Evolutionary conservation across 2,329 filamentous ascomycete genomes (phyloP), one percentile per base, ranked within the genome.

Genomic region (Chaetomiaceae sp.): DNA sequence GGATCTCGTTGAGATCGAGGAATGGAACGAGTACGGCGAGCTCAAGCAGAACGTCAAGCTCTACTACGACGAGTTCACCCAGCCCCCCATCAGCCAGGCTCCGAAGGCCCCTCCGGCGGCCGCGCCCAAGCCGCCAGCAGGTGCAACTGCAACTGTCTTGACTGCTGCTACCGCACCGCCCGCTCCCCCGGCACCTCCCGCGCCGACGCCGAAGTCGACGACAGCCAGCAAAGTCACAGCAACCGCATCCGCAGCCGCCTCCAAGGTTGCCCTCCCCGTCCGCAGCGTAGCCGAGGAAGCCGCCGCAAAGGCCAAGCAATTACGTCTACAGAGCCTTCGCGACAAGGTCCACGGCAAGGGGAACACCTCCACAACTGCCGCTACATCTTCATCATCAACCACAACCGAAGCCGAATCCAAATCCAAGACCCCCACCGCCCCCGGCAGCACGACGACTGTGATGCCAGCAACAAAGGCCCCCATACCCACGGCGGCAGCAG

Each of bases 11-110:
- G 84, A 97, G 67, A 81, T 97, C 53, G 93, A 98, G 68, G 93
- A 98, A 64, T 97, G 91, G 93, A 98, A 98, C 71, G 93, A 98
- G 66, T 96, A 94, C 67, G 89, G 89, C 67, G 91, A 97, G 69
- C 78, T 98, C 51, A 88, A 89, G 66, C 81, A 91, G 67, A 85
- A 91, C 59, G 81, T 97, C 58, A 81, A 75, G 50, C 78, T 84
- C 56, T 79, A 76, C 67, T 77, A 77, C 63, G 78, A 82, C 68
- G 78, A 81, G 56, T 71, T 70, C 58, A 80, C 77, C 39, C 77
- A 79, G 56, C 74, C 76, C 27, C 63, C 71, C 62, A 73, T 77
- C 67, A 63, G 71, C 68, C 65, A 76, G 56, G 72, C 74, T 42
- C 72, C 74, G 14, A 69, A 71, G 36, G 66, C 68, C 29, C 64